Percentiles rank a stretch among this genome's conserved stretches.
Conservation (phyloP, 2,329 filamentous ascomycete species). For the Remersonia thermophila region DNA sequence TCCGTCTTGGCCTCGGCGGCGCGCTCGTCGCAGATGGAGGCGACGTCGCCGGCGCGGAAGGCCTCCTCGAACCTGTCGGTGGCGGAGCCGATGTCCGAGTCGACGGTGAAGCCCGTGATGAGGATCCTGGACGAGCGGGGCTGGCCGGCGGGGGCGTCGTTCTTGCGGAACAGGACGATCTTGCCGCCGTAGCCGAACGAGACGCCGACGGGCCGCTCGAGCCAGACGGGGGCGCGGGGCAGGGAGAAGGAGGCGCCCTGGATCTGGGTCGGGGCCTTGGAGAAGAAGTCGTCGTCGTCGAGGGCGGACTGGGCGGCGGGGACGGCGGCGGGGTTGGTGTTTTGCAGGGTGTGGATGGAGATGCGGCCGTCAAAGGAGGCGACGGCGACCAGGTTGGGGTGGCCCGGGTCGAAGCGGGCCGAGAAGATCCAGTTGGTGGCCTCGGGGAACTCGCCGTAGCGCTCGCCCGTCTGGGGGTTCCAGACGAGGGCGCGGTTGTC, state of each 20-base stretch:
- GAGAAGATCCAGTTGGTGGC: constrained; percentile 99
- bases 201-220: constrained; percentile 70
- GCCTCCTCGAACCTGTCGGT: constrained; percentile 81
- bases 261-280: constrained; percentile 80
- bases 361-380: constrained; percentile 98
- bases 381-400: constrained; percentile 84
- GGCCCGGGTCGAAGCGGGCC: constrained; percentile 85
- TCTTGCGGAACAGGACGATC: constrained; percentile 60
- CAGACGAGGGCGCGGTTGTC: constrained; percentile 92
- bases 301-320: constrained; percentile 54
- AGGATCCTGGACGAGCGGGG: constrained; percentile 61
- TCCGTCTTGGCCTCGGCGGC: constrained; percentile 65
- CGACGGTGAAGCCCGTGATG: constrained; percentile 80
- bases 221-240: constrained; percentile 76
- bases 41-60: constrained; percentile 64
- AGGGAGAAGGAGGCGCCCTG: constrained; percentile 85
- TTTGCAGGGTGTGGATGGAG: constrained; percentile 83
- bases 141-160: constrained; percentile 47
- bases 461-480: constrained; percentile 86
- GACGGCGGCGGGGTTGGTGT: constrained; percentile 68
- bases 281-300: constrained; percentile 93
- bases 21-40: constrained; percentile 67
- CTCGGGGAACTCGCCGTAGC: constrained; percentile 85
- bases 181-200: constrained; percentile 96
- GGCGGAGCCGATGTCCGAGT: constrained; percentile 70